These are phyloP conservation scores for Hyaloperonospora arabidopsidis DNA, from an alignment of 352 stramenopile species.

Conservation along the genomic window DNA sequence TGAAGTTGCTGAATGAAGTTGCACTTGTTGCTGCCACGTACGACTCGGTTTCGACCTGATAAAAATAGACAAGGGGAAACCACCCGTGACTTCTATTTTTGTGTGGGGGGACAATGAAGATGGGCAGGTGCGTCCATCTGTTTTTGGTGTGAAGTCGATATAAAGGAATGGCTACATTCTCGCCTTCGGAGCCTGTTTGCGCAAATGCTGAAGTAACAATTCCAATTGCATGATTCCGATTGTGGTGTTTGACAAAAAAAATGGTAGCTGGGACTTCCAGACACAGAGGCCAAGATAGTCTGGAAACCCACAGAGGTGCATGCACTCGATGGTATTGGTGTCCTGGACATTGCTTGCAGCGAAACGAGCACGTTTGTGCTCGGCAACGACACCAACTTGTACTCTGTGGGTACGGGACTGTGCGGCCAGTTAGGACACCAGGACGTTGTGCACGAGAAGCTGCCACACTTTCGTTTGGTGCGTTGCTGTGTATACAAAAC, in stretches of 20 bases:
- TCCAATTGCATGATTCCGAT: neutral
- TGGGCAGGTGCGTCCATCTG: constrained; percentile 49
- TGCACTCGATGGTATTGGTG: constrained; percentile 51
- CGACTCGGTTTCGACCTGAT: constrained; percentile 7
- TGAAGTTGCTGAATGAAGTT: no score
- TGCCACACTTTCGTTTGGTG: constrained; percentile 69
- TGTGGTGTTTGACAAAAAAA: neutral
- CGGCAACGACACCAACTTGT: constrained; percentile 66
- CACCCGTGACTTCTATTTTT: constrained; percentile 51
- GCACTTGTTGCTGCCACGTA: no score
- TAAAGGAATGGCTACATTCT: constrained; percentile 14
- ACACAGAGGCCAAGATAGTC: constrained; percentile 40
- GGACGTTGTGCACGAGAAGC: constrained; percentile 72
- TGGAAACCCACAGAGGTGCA: constrained; percentile 55
- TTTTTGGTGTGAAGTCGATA: constrained; percentile 8
- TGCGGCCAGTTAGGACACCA: constrained; percentile 62
- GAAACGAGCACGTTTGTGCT: constrained; percentile 58
- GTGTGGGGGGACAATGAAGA: constrained; percentile 77
- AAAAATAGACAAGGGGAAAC: constrained; percentile 28
- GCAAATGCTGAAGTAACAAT: no score
- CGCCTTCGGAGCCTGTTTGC: neutral
- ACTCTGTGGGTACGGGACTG: constrained; percentile 60
- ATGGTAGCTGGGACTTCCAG: constrained; percentile 47
- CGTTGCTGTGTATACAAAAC: neutral
- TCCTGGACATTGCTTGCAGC: constrained; percentile 52